These are phyloP conservation scores for Liquidambar formosana DNA, from an alignment of 164 flowering plant genomes.

Conservation along the genomic window DNA sequence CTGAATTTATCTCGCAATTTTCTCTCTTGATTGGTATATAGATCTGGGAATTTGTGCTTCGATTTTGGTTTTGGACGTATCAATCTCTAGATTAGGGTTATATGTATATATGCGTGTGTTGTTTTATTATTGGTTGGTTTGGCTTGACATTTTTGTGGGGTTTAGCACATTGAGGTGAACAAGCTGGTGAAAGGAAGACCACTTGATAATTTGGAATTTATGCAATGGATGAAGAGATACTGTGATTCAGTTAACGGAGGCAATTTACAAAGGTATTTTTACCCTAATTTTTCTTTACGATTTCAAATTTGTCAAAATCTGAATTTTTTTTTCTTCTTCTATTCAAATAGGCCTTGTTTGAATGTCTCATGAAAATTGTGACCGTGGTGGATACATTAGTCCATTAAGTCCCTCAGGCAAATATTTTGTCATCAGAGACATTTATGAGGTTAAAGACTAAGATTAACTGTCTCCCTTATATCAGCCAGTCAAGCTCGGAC, in stretches of 20 bases:
- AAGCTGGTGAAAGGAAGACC: slow-evolving; percentile 93
- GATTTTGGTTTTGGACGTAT: background rate
- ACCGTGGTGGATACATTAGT: too few species aligned
- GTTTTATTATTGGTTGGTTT: background rate
- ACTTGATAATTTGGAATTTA: slow-evolving; percentile 93
- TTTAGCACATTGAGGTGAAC: slow-evolving; percentile 92
- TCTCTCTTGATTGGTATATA: background rate
- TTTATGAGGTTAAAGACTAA: too few species aligned
- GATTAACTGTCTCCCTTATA: too few species aligned
- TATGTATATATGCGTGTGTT: background rate
- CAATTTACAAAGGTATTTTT: slow-evolving; percentile 38
- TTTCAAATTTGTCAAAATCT: background rate
- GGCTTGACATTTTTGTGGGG: background rate
- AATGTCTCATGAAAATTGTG: too few species aligned
- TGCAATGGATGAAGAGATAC: slow-evolving; percentile 99
- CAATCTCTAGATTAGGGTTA: background rate
- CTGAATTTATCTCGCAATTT: too few species aligned
- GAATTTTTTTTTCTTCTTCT: background rate
- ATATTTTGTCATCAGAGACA: too few species aligned
- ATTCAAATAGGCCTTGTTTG: too few species aligned
- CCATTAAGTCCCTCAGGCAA: too few species aligned
- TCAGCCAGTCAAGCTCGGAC: too few species aligned
- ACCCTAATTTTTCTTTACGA: background rate
- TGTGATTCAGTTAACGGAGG: slow-evolving; percentile 87
- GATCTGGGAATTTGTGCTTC: background rate